A percentile compares a stretch with the other conserved stretches of the same genome.
Conservation (phyloP, 192 early-diverging fungal species). For the Mortierella alpina region DNA sequence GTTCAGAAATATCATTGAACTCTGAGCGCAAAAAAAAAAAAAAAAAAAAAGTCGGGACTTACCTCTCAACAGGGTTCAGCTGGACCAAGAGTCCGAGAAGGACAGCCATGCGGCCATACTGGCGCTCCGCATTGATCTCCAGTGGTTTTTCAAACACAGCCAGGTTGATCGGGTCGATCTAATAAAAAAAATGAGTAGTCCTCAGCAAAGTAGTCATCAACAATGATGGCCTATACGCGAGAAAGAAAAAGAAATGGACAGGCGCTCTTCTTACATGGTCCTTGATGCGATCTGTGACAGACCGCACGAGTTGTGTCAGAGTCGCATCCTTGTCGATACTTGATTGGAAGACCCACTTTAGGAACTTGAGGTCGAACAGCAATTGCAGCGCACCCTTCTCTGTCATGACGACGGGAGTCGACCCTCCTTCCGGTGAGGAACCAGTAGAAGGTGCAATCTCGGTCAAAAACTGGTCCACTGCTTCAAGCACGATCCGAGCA, state of each 20-base stretch:
- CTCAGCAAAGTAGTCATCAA: not conserved
- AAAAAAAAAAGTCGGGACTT: slow-evolving; percentile 12
- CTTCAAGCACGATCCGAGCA: slow-evolving; percentile 3
- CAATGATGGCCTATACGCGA: not conserved
- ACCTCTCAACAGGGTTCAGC: slow-evolving; percentile 57
- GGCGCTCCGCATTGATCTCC: slow-evolving; percentile 65
- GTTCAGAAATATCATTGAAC: too few relatives aligned
- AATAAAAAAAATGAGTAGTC: slow-evolving; percentile 3
- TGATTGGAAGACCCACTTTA: slow-evolving; percentile 61
- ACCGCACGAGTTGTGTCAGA: slow-evolving; percentile 7
- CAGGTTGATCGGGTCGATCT: slow-evolving; percentile 80
- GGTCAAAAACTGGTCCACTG: slow-evolving; percentile 24
- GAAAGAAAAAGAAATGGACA: not conserved
- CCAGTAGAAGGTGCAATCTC: not conserved
- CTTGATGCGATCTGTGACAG: slow-evolving; percentile 35
- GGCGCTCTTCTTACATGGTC: slow-evolving; percentile 30
- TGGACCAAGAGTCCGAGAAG: slow-evolving; percentile 65
- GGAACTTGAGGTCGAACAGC: slow-evolving; percentile 70
- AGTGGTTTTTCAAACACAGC: slow-evolving; percentile 62
- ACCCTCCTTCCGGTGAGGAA: not conserved
- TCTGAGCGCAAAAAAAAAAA: not conserved
- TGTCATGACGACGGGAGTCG: slow-evolving; percentile 27
- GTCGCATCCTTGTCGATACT: slow-evolving; percentile 16
- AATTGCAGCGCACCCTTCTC: slow-evolving; percentile 72
- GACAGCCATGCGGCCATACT: slow-evolving; percentile 64